Evolutionary conservation across 2,329 filamentous ascomycete genomes (phyloP), one percentile per base, ranked within the genome.

Genomic region (Aureobasidium sp.): DNA sequence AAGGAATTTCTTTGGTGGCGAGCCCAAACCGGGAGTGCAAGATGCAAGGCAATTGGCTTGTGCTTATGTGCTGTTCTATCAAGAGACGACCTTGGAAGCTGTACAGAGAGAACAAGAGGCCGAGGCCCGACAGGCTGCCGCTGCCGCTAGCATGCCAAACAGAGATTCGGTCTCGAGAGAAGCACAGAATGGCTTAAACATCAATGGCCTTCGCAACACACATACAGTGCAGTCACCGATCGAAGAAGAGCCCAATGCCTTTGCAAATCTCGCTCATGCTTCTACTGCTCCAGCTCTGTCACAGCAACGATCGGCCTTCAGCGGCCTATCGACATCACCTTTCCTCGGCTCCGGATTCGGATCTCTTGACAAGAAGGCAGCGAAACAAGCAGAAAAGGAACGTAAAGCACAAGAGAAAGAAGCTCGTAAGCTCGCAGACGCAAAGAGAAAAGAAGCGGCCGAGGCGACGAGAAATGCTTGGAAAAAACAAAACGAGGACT

Each of bases 11-110:
- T 99, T 99, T 69, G 94, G 94, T 17, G 94, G 97, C 72, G 91
- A 89, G 70, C 71, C 72, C 5, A 65, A 71, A 34, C 71, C 71
- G 17, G 71, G 72, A 17, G 61, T 69, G 1, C 71, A 79, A 59
- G 77, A 78, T 52, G 92, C 91, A 3, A 71, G 69, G 60, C 72
- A 74, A 62, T 85, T 95, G 74, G 94, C 94, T 10, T 97, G 92
- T 69, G 94, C 94, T 34, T 99, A 99, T 70, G 92, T 99, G 17
- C 79, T 99, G 10, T 99, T 99, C 74, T 99, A 99, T 76, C 94
- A 97, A 73, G 93, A 99, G 75, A 97, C 86, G 1, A 88, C 85
- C 0, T 72, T 86, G 29, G 86, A 88, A 70, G 84, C 84, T 1
- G 81, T 88, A 69, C 78, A 84, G 69, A 87, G 86, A 62, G 92